These are phyloP conservation scores for Termitomyces sp. DNA, from an alignment of 768 basidiomycete species.

Conservation along the genomic window DNA sequence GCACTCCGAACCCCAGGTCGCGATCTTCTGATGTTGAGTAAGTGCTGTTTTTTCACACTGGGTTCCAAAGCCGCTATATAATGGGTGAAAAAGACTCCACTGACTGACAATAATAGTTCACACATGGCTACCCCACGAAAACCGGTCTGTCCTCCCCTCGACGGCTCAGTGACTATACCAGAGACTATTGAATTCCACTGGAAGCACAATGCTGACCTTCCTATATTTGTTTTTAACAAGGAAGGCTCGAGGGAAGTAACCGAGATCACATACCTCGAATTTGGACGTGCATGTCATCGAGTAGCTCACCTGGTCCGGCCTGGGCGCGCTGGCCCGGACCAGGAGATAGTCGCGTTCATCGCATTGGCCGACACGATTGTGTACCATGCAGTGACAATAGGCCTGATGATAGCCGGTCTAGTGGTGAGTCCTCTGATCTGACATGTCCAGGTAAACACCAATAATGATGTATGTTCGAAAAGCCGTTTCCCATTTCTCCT, in stretches of 20 bases:
- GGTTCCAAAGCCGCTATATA: not conserved
- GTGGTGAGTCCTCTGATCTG: constrained; percentile 16
- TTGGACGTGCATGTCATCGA: constrained; percentile 33
- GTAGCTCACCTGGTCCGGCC: constrained; percentile 28
- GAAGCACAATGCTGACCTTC: constrained; percentile 15
- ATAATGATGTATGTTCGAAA: not conserved
- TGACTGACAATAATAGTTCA: too few species aligned
- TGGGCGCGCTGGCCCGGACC: constrained; percentile 14
- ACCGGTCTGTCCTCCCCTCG: constrained; percentile 12
- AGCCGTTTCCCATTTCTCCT: constrained; percentile 29
- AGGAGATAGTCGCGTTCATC: constrained; percentile 23
- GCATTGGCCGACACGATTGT: constrained; percentile 23
- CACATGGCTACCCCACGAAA: not conserved
- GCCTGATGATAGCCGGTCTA: constrained; percentile 23
- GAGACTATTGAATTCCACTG: constrained; percentile 18
- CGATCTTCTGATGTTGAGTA: not conserved
- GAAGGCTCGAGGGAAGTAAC: constrained; percentile 14
- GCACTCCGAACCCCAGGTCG: not conserved
- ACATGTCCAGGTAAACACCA: not conserved
- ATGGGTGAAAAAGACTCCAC: not conserved
- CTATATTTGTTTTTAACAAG: constrained; percentile 15
- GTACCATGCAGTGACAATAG: constrained; percentile 30
- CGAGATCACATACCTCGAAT: constrained; percentile 29
- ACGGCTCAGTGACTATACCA: constrained; percentile 10
- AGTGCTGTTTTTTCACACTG: not conserved